Base-by-base conservation (phyloP, 2,329 filamentous ascomycete genomes). In the Aplosporella prunicola region DNA sequence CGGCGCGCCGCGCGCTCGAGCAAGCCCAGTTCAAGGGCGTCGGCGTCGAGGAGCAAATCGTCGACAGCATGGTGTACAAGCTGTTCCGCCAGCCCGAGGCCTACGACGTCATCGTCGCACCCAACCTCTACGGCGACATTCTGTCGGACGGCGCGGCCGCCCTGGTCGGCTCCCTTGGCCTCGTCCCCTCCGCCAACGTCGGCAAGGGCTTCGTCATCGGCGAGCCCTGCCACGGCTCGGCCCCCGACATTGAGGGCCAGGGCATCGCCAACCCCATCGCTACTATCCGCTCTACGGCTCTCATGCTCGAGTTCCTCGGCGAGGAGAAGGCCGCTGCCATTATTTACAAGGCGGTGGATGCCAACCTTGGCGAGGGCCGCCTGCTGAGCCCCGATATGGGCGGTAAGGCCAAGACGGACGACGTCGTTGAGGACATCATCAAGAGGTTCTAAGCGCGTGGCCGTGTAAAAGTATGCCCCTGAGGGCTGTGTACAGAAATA, bases 51-150 rank as follows among this genome's bases (percentile, higher is more conserved):
- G 91, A 96, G 72, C 91, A 98, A 69, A 98, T 98, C 51, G 89
- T 98, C 45, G 91, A 98, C 66, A 89, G 82, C 44, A 98, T 98
- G 91, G 87, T 96, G 41, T 96, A 96, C 77, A 96, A 96, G 72
- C 82, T 98, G 40, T 96, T 96, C 78, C 85, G 89, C 45, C 86
- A 96, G 65, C 91, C 91, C 28, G 74, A 81, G 55, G 82, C 81
- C 56, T 98, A 96, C 76, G 91, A 98, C 61, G 89, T 96, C 48
- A 93, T 98, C 51, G 91, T 98, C 31, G 91, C 89, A 7, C 91
- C 89, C 35, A 96, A 96, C 67, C 74, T 98, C 44, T 96, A 98
- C 66, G 91, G 91, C 49, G 91, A 98, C 63, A 91, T 98, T 49
- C 72, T 98, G 25, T 94, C 87, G 2, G 91, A 98, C 61, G 89